These are phyloP conservation scores for Daldinia childiae DNA, from an alignment of 495 filamentous ascomycete genomes.

Conservation along the genomic window DNA sequence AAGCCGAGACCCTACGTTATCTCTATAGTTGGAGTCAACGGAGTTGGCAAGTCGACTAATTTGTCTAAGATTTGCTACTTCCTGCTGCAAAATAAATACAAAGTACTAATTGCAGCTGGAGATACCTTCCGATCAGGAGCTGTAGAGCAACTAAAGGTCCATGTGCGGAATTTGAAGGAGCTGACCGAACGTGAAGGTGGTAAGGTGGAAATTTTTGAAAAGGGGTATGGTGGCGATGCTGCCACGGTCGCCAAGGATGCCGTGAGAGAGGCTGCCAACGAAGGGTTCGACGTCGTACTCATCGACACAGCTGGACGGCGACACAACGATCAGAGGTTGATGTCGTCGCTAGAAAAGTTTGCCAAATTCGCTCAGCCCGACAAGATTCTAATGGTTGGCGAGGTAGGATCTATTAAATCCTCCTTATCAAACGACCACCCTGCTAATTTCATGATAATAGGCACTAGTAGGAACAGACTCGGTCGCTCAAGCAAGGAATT, in stretches of 20 bases:
- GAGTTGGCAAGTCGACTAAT: constrained; percentile 97
- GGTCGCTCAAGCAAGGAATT: constrained; percentile 93
- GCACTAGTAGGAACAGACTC: constrained; percentile 94
- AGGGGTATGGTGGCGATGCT: constrained; percentile 97
- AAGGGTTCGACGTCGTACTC: constrained; percentile 89
- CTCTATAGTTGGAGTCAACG: constrained; percentile 97
- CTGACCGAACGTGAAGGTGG: constrained; percentile 83
- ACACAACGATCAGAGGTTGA: constrained; percentile 94
- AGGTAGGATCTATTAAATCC: constrained; percentile 57
- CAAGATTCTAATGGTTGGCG: constrained; percentile 99
- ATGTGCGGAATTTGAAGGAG: constrained; percentile 89
- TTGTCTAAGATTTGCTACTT: constrained; percentile 97
- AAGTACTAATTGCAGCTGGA: constrained; percentile 93
- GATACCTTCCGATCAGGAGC: constrained; percentile 98
- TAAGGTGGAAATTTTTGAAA: constrained; percentile 88
- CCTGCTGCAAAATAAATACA: constrained; percentile 93
- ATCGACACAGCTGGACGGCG: constrained; percentile 96
- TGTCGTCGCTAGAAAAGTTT: constrained; percentile 96
- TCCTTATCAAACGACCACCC: not conserved
- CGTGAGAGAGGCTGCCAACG: constrained; percentile 75
- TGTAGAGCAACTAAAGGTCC: constrained; percentile 95
- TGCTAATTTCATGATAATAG: constrained; percentile 44
- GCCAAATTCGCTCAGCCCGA: constrained; percentile 94
- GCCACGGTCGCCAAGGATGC: constrained; percentile 95
- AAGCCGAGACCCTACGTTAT: constrained; percentile 89